Evolutionary conservation across 768 basidiomycete genomes (phyloP).

Genomic region (Boletus speciosus): DNA sequence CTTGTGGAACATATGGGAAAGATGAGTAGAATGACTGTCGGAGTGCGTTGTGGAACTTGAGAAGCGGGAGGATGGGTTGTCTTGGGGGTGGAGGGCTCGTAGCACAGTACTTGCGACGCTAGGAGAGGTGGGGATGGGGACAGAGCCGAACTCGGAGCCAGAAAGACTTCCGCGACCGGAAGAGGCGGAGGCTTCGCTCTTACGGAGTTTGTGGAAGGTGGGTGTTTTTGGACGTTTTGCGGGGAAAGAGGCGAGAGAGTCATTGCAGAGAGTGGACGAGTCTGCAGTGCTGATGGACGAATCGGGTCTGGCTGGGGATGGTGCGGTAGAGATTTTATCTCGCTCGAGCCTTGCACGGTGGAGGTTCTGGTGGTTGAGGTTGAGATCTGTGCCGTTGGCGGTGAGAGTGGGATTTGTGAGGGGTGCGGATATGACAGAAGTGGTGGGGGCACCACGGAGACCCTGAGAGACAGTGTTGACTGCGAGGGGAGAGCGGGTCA

Average conservation of each 20-base stretch:
- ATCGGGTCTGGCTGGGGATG: slow-evolving; percentile 36
- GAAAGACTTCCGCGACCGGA: slow-evolving; percentile 49
- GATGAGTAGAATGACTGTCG: slow-evolving; percentile 39
- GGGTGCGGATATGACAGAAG: slow-evolving; percentile 65
- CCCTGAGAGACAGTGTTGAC: slow-evolving; percentile 55
- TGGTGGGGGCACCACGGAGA: slow-evolving; percentile 36
- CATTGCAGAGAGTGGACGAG: slow-evolving; percentile 57
- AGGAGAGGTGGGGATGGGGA: slow-evolving; percentile 33
- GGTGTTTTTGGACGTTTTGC: slow-evolving; percentile 35
- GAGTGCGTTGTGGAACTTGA: slow-evolving; percentile 43
- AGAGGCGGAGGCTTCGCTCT: slow-evolving; percentile 55
- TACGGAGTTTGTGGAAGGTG: slow-evolving; percentile 35
- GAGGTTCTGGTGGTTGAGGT: slow-evolving; percentile 54
- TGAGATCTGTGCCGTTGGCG: slow-evolving; percentile 66
- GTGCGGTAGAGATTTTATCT: slow-evolving; percentile 39
- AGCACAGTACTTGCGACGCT: slow-evolving; percentile 34
- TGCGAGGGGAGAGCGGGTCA: slow-evolving; percentile 58
- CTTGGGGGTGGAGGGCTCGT: slow-evolving; percentile 56
- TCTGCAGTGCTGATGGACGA: slow-evolving; percentile 57
- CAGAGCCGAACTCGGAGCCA: slow-evolving; percentile 51
- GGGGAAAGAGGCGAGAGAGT: slow-evolving; percentile 40
- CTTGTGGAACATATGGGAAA: slow-evolving; percentile 54
- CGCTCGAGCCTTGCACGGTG: slow-evolving; percentile 51
- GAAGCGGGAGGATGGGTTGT: slow-evolving; percentile 59
- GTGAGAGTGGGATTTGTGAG: slow-evolving; percentile 82